Conservation (phyloP, 495 filamentous ascomycete species). For the Friedmanniomyces simplex region DNA sequence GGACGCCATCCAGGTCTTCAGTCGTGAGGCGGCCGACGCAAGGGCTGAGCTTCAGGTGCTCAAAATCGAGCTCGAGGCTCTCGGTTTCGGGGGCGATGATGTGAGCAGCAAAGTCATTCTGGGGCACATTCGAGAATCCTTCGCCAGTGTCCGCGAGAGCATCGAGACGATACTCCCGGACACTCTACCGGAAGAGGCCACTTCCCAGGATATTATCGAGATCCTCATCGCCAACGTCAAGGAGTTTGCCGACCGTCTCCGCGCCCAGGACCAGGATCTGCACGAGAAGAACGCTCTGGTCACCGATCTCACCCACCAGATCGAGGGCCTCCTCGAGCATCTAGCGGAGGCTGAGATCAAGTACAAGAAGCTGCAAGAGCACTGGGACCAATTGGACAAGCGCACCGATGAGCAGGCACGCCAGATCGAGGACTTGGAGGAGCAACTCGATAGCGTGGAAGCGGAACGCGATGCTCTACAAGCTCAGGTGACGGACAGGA, state of each 20-base stretch:
- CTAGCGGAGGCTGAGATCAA: slow-evolving; percentile 20
- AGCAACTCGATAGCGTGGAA: slow-evolving; percentile 6
- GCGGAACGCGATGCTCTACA: slow-evolving; percentile 35
- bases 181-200: slow-evolving; percentile 11
- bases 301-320: slow-evolving; percentile 7
- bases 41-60: slow-evolving; percentile 22
- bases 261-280: slow-evolving; percentile 16
- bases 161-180: slow-evolving; percentile 27
- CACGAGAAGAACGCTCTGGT: slow-evolving; percentile 15
- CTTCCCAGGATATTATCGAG: slow-evolving; percentile 24
- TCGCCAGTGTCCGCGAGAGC: slow-evolving; percentile 21
- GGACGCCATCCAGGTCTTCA: slow-evolving; percentile 19
- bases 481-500: slow-evolving; percentile 45
- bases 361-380: slow-evolving; percentile 37
- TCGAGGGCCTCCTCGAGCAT: slow-evolving; percentile 21
- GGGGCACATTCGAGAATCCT: slow-evolving; percentile 24
- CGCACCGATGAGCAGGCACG: slow-evolving; percentile 41
- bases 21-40: slow-evolving; percentile 16
- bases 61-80: slow-evolving; percentile 25
- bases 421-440: slow-evolving; percentile 23
- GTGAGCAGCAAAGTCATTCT: slow-evolving; percentile 17
- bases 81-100: slow-evolving; percentile 24
- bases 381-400: slow-evolving; percentile 42
- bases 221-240: slow-evolving; percentile 22
- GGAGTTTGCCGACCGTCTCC: slow-evolving; percentile 18